These are phyloP conservation scores for Fusarium verticillioides DNA, from an alignment of 2,329 filamentous ascomycete genomes.

Conservation along the genomic window DNA sequence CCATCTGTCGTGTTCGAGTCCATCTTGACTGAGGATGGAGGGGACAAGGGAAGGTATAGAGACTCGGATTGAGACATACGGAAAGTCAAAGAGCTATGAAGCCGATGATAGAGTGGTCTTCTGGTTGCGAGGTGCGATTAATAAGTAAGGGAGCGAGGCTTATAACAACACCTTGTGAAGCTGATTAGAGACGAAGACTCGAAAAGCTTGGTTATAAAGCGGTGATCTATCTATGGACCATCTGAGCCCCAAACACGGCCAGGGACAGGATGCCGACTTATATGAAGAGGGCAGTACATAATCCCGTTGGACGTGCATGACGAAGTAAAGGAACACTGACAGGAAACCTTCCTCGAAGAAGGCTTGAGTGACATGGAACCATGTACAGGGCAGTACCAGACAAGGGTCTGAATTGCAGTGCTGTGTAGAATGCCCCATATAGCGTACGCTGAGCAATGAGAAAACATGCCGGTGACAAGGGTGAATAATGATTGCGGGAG, in stretches of 20 bases:
- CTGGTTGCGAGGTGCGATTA: constrained; percentile 36
- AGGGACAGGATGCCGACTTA: constrained; percentile 48
- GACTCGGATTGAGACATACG: constrained; percentile 47
- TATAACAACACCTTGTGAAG: constrained; percentile 39
- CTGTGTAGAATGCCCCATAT: constrained; percentile 29
- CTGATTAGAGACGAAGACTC: constrained; percentile 37
- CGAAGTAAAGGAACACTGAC: constrained; percentile 43
- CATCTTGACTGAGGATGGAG: constrained; percentile 47
- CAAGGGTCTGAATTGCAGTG: constrained; percentile 42
- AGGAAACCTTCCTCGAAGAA: constrained; percentile 44
- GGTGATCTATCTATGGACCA: constrained; percentile 47
- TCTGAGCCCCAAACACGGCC: constrained; percentile 46
- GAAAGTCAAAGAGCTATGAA: constrained; percentile 37
- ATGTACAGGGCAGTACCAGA: constrained; percentile 40
- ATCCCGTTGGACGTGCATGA: constrained; percentile 45
- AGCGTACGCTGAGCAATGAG: constrained; percentile 43
- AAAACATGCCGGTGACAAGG: constrained; percentile 38
- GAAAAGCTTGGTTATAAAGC: constrained; percentile 37
- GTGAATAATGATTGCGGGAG: constrained; percentile 40
- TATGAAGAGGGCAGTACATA: constrained; percentile 47
- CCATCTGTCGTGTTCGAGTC: constrained; percentile 43
- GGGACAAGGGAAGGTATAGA: constrained; percentile 44
- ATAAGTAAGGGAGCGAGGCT: constrained; percentile 31
- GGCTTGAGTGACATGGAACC: constrained; percentile 43
- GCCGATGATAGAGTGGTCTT: constrained; percentile 33